phyloP scores from a whole-genome alignment of 2,329 filamentous ascomycete genomes.

The Didymella segeticola region DNA sequence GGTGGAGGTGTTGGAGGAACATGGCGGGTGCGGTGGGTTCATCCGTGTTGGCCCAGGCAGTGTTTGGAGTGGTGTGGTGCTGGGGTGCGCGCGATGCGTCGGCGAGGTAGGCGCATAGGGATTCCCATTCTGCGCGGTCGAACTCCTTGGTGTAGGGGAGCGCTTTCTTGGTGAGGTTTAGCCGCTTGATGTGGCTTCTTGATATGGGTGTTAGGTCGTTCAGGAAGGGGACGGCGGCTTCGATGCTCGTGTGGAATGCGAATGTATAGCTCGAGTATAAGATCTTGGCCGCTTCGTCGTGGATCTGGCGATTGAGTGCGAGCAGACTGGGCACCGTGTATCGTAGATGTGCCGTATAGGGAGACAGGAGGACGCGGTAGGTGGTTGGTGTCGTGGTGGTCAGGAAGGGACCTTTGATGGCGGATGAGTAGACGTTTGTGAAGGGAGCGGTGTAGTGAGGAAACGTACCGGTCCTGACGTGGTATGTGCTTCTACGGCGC shows the following conservation, averaged over 20 bases:
- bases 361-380: slow-evolving; percentile 58
- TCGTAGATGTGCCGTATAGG: slow-evolving; percentile 56
- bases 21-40: background rate
- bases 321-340: slow-evolving; percentile 42
- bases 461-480: slow-evolving; percentile 42
- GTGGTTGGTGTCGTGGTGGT: slow-evolving; percentile 60
- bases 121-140: slow-evolving; percentile 62
- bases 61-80: background rate
- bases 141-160: slow-evolving; percentile 62
- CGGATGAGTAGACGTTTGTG: slow-evolving; percentile 21
- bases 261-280: slow-evolving; percentile 65
- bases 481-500: slow-evolving; percentile 49
- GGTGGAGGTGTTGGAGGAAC: slow-evolving; percentile 36
- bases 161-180: slow-evolving; percentile 64
- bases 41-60: background rate
- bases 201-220: slow-evolving; percentile 61
- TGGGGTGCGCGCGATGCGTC: background rate
- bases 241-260: slow-evolving; percentile 66
- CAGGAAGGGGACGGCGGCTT: slow-evolving; percentile 67
- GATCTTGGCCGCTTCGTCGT: slow-evolving; percentile 63
- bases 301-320: slow-evolving; percentile 47
- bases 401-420: slow-evolving; percentile 49
- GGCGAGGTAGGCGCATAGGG: slow-evolving; percentile 56
- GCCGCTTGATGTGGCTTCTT: slow-evolving; percentile 55
- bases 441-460: slow-evolving; percentile 1